A percentile compares a stretch with the other conserved stretches of the same genome.
Evolutionary conservation across 441 rosid species (phyloP).

Genomic region (Erysimum pusillum): DNA sequence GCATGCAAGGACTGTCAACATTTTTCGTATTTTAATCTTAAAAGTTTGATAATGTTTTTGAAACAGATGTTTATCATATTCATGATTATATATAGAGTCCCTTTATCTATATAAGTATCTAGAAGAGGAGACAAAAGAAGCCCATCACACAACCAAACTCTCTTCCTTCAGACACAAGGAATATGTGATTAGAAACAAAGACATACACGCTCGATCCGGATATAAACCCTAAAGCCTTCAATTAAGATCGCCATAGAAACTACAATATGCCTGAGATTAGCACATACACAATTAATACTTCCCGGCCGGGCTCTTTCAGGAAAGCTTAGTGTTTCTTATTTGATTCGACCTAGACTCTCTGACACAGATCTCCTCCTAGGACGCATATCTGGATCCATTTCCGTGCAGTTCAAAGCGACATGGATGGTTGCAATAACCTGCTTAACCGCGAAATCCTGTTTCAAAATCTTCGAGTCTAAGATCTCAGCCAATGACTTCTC

Average conservation of each 20-base stretch:
- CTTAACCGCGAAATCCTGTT: conserved; percentile 63
- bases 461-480: conserved; percentile 65
- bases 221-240: not conserved
- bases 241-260: conserved; percentile 4
- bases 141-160: conserved; percentile 15
- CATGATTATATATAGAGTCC: too few species aligned
- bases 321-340: conserved; percentile 36
- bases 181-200: conserved; percentile 14
- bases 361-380: conserved; percentile 86
- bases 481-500: conserved; percentile 72
- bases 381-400: conserved; percentile 80
- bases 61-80: not conserved
- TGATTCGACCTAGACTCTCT: conserved; percentile 76
- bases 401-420: conserved; percentile 81
- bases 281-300: conserved; percentile 2
- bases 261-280: conserved; percentile 1
- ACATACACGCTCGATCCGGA: not conserved
- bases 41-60: not conserved
- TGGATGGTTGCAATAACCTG: conserved; percentile 74
- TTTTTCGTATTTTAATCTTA: conserved; percentile 12
- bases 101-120: not conserved
- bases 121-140: conserved; percentile 2
- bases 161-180: conserved; percentile 25
- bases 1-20: conserved; percentile 11
- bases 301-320: not conserved